phyloP scores from a whole-genome alignment of 2,329 filamentous ascomycete species.

The Claviceps capensis region DNA sequence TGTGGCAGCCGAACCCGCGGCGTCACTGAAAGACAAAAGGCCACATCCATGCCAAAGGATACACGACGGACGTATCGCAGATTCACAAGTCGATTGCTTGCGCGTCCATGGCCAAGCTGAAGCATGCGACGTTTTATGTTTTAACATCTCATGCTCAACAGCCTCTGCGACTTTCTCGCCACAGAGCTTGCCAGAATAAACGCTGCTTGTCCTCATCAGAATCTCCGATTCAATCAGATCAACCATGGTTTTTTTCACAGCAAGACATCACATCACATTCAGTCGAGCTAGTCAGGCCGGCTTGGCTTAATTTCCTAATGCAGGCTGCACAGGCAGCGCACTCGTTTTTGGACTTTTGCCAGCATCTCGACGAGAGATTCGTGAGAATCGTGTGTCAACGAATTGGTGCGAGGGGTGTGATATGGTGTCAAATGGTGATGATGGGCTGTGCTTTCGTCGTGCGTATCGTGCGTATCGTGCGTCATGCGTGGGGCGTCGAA shows the following conservation, averaged over 20 bases:
- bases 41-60: not conserved
- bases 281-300: no score
- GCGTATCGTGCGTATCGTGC: not conserved
- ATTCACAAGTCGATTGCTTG: not conserved
- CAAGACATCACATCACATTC: not conserved
- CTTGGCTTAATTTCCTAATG: no score
- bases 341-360: no score
- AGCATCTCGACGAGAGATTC: no score
- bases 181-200: not conserved
- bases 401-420: no score
- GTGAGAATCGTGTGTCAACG: no score
- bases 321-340: no score
- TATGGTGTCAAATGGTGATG: not conserved
- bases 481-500: not conserved
- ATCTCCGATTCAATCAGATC: not conserved
- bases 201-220: no score
- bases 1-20: not conserved
- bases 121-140: no score
- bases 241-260: not conserved
- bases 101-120: no score
- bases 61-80: not conserved
- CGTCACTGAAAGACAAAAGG: not conserved
- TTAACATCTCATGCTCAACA: not conserved
- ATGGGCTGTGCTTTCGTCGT: not conserved
- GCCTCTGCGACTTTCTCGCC: not conserved